Evolutionary conservation across 306 rosid species (phyloP).

Genomic region (Trichosanthes truncata): DNA sequence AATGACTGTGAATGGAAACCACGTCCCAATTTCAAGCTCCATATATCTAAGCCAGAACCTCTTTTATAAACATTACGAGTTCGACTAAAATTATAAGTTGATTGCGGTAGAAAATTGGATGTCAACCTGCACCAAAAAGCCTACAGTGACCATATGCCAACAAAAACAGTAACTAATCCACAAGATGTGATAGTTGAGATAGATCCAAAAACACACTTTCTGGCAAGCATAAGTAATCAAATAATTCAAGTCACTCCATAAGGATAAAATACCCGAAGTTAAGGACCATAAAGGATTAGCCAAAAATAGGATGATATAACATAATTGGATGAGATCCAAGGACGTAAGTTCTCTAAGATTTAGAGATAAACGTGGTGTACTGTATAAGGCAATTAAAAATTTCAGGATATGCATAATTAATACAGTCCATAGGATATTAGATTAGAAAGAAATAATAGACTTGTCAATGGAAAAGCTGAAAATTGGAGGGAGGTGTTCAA

Average conservation of each 20-base stretch:
- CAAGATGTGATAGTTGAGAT: not conserved
- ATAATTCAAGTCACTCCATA: not conserved
- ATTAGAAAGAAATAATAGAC: not conserved
- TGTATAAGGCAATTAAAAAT: not conserved
- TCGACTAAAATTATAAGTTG: not conserved
- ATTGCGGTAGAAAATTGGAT: not conserved
- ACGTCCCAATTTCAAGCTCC: constrained; percentile 19
- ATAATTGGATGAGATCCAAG: not conserved
- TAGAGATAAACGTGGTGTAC: not conserved
- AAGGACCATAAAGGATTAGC: not conserved
- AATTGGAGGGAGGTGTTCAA: not conserved
- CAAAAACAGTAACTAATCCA: not conserved
- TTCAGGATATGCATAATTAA: not conserved
- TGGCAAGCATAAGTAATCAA: not conserved
- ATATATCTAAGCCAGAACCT: constrained; percentile 14
- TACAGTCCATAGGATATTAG: not conserved
- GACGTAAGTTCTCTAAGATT: not conserved
- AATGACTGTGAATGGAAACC: constrained; percentile 30
- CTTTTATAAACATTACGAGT: not conserved
- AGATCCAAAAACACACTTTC: not conserved
- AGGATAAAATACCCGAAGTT: not conserved
- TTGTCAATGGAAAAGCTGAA: not conserved
- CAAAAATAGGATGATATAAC: not conserved
- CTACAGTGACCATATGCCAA: not conserved
- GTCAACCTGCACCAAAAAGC: not conserved